Evolutionary conservation across 192 early-diverging fungal species (phyloP).

Genomic region (Coemansia sp.): DNA sequence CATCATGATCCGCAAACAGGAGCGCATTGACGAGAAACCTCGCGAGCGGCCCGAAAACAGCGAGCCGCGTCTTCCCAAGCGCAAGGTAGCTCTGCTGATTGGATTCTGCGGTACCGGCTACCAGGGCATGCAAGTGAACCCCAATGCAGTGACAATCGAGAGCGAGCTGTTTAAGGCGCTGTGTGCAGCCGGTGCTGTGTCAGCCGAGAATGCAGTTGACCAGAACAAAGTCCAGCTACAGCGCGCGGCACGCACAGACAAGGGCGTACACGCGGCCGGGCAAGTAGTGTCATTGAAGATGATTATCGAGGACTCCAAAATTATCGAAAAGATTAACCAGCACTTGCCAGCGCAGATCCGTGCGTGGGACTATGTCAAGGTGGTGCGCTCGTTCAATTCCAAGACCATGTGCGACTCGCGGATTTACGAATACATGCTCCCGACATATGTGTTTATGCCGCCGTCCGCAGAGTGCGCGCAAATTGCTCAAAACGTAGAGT

Average conservation of each 20-base stretch:
- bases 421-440: conserved; percentile 95
- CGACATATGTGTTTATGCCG: conserved; percentile 80
- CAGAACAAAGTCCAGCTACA: conserved; percentile 79
- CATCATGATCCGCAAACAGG: conserved; percentile 24
- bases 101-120: conserved; percentile 95
- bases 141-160: conserved; percentile 81
- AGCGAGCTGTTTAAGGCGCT: conserved; percentile 86
- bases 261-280: conserved; percentile 97
- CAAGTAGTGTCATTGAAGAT: conserved; percentile 94
- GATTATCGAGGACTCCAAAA: conserved; percentile 69
- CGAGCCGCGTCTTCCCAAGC: conserved; percentile 69
- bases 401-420: conserved; percentile 91
- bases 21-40: conserved; percentile 8
- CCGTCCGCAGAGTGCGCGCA: conserved; percentile 44
- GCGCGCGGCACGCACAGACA: conserved; percentile 95
- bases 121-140: conserved; percentile 96
- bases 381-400: conserved; percentile 78
- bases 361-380: conserved; percentile 76
- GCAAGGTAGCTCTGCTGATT: conserved; percentile 85
- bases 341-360: conserved; percentile 87
- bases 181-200: conserved; percentile 76
- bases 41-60: conserved; percentile 10
- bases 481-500: conserved; percentile 31
- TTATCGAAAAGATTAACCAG: conserved; percentile 78
- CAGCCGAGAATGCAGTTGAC: conserved; percentile 81